Evolutionary conservation across 2,329 filamentous ascomycete genomes (phyloP).

Genomic region (Pseudogymnoascus sp.): DNA sequence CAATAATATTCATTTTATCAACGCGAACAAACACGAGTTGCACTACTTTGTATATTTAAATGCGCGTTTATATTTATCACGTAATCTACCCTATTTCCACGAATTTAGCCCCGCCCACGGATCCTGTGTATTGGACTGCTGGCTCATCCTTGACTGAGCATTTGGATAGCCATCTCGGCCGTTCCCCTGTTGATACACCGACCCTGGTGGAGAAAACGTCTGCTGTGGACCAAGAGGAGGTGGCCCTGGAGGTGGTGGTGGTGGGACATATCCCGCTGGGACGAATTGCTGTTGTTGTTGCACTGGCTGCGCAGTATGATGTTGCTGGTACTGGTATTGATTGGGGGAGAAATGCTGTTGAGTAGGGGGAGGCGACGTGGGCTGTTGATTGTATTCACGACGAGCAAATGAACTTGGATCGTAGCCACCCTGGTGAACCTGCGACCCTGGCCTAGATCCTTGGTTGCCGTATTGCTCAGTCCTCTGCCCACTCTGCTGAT

Average conservation of each 20-base stretch:
- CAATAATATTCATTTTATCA: background rate
- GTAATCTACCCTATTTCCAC: slow-evolving; percentile 46
- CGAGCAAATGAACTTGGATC: slow-evolving; percentile 30
- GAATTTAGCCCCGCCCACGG: slow-evolving; percentile 64
- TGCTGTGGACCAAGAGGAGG: slow-evolving; percentile 43
- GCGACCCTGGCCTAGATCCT: slow-evolving; percentile 44
- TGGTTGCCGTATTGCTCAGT: slow-evolving; percentile 38
- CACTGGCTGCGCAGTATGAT: slow-evolving; percentile 28
- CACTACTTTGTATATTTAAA: background rate
- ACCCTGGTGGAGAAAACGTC: slow-evolving; percentile 38
- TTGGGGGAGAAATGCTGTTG: slow-evolving; percentile 35
- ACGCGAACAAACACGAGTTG: background rate
- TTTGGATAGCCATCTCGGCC: slow-evolving; percentile 42
- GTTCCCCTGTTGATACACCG: slow-evolving; percentile 42
- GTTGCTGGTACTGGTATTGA: slow-evolving; percentile 20
- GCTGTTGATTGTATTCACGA: slow-evolving; percentile 24
- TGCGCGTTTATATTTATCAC: slow-evolving; percentile 3
- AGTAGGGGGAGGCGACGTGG: slow-evolving; percentile 54
- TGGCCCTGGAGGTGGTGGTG: slow-evolving; percentile 57
- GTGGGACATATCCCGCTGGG: slow-evolving; percentile 57
- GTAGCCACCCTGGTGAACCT: slow-evolving; percentile 39
- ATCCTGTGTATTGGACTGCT: slow-evolving; percentile 37
- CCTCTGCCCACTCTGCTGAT: slow-evolving; percentile 29
- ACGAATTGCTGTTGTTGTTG: slow-evolving; percentile 39
- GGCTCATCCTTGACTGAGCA: slow-evolving; percentile 25